phyloP scores from a whole-genome alignment of 1,284 basidiomycete genomes.

The Phellopilus nigrolimitatus region DNA sequence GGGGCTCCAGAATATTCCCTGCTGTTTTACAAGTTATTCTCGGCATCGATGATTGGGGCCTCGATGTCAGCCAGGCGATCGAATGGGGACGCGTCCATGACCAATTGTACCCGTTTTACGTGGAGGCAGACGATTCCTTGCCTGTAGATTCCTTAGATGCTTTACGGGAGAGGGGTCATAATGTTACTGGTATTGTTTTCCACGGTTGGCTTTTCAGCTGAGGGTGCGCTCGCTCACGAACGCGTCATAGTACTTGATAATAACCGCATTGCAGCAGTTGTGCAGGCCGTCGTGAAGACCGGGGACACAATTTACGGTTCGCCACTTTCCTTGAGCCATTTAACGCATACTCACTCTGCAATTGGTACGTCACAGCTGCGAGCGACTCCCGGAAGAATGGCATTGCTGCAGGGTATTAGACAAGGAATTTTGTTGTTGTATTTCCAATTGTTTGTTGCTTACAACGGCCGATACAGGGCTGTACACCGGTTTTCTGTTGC shows the following conservation, averaged over 20 bases:
- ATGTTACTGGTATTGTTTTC: constrained; percentile 49
- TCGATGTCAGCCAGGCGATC: constrained; percentile 76
- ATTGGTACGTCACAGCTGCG: constrained; percentile 46
- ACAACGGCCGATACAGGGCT: no score
- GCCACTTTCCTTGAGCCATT: constrained; percentile 26
- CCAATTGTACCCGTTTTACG: constrained; percentile 70
- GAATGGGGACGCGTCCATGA: constrained; percentile 90
- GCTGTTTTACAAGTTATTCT: constrained; percentile 78
- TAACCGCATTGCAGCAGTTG: constrained; percentile 58
- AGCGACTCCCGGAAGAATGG: constrained; percentile 84
- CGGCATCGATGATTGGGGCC: constrained; percentile 75
- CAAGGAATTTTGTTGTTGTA: neutral
- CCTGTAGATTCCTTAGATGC: constrained; percentile 50
- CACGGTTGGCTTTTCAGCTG: constrained; percentile 42
- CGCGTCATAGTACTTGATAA: constrained; percentile 38
- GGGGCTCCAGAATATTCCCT: constrained; percentile 85
- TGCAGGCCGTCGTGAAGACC: constrained; percentile 64
- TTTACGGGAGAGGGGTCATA: constrained; percentile 64
- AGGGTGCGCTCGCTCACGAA: neutral
- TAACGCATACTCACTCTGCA: no score
- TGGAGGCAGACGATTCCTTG: constrained; percentile 65
- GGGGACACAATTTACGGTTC: constrained; percentile 57
- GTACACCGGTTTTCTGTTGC: no score
- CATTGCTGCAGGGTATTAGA: constrained; percentile 71
- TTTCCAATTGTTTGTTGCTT: no score